Conservation (phyloP, 1,284 basidiomycete genomes). For the Moesziomyces aphidis region DNA sequence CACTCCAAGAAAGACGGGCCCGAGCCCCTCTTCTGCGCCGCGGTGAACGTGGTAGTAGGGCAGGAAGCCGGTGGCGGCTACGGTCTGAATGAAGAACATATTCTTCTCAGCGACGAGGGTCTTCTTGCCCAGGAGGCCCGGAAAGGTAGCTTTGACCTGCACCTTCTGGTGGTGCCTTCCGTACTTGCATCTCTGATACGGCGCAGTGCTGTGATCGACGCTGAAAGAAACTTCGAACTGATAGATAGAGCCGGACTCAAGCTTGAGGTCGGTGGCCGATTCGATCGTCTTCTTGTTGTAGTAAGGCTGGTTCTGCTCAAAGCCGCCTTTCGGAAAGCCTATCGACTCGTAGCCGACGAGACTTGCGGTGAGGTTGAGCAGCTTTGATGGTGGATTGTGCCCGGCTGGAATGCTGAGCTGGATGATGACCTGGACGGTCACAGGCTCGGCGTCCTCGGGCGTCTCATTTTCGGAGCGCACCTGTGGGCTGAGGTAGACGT, state of each 20-base stretch:
- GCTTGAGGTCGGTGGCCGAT: conserved; percentile 39
- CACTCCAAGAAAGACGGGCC: conserved; percentile 43
- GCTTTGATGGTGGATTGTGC: conserved; percentile 38
- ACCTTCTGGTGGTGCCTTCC: conserved; percentile 49
- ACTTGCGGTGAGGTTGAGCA: conserved; percentile 29
- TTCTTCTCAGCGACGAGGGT: conserved; percentile 46
- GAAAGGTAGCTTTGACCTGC: conserved; percentile 50
- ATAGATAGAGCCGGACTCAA: conserved; percentile 43
- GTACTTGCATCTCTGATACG: conserved; percentile 52
- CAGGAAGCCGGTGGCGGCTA: conserved; percentile 28
- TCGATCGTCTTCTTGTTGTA: conserved; percentile 45
- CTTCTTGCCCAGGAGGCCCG: conserved; percentile 45
- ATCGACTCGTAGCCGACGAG: conserved; percentile 48
- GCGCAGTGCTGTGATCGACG: conserved; percentile 46
- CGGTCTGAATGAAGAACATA: conserved; percentile 41
- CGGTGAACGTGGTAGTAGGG: conserved; percentile 50
- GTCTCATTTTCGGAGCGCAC: conserved; percentile 34
- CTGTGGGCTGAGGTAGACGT: conserved; percentile 42
- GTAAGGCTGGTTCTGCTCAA: conserved; percentile 52
- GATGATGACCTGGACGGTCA: conserved; percentile 39
- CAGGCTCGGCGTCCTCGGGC: conserved; percentile 35
- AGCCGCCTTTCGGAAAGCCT: conserved; percentile 47
- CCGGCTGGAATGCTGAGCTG: conserved; percentile 43
- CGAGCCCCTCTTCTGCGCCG: conserved; percentile 32
- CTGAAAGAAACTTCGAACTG: conserved; percentile 45